Conservation (phyloP, 83 land plant genomes). For the Diphasiastrum complanatum region DNA sequence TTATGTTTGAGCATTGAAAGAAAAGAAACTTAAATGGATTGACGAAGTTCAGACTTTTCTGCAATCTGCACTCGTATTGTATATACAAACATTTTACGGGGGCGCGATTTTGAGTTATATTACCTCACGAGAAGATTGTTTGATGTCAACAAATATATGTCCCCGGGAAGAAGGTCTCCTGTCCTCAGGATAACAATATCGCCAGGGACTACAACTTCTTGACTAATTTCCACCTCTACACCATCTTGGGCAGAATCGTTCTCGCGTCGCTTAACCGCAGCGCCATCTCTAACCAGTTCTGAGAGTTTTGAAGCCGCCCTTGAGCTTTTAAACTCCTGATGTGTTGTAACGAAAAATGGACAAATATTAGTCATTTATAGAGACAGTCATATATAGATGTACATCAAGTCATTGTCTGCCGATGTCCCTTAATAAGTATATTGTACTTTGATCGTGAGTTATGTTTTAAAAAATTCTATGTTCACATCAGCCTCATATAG, state of each 20-base stretch:
- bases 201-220: conserved; percentile 51
- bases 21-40: too few relatives aligned
- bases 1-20: too few relatives aligned
- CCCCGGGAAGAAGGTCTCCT: conserved; percentile 48
- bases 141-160: conserved; percentile 40
- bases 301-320: conserved; percentile 55
- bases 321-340: conserved; percentile 50
- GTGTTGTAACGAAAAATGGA: not conserved
- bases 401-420: too few relatives aligned
- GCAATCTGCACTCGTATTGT: not conserved
- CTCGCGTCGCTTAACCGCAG: conserved; percentile 46
- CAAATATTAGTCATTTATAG: not conserved
- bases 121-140: conserved; percentile 52
- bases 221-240: conserved; percentile 47
- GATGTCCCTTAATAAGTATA: too few relatives aligned
- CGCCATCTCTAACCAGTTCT: conserved; percentile 35
- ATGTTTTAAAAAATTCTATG: too few relatives aligned
- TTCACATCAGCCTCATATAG: not conserved
- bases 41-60: too few relatives aligned
- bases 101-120: not conserved
- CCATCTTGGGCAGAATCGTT: conserved; percentile 38
- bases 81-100: not conserved
- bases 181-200: conserved; percentile 43
- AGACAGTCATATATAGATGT: too few relatives aligned
- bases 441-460: too few relatives aligned